A percentile compares a stretch with the other conserved stretches of the same genome.
Conservation (phyloP, 306 rosid genomes). For the Biancaea sappan region DNA sequence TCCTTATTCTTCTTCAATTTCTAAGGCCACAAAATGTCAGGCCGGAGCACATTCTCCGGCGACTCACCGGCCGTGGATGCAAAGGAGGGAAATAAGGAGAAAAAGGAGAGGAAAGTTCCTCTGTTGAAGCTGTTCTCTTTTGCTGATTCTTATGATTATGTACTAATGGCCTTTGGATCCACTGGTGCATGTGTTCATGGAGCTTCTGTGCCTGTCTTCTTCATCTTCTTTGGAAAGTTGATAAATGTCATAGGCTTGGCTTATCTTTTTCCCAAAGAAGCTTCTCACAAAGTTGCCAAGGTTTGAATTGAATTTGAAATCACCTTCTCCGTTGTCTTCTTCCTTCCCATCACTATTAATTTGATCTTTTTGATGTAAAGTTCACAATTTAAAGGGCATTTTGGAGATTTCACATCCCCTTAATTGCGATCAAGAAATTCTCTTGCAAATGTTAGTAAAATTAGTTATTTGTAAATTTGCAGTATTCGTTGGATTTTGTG, state of each 20-base stretch:
- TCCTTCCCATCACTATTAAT: background rate
- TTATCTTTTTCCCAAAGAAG: slow-evolving; percentile 85
- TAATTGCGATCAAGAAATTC: background rate
- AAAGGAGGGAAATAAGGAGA: slow-evolving; percentile 29
- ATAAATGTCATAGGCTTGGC: slow-evolving; percentile 90
- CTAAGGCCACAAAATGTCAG: slow-evolving; percentile 41
- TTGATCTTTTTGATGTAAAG: too few species aligned
- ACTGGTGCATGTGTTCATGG: slow-evolving; percentile 90
- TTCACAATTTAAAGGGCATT: background rate
- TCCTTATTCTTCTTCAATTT: background rate
- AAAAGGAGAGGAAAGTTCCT: slow-evolving; percentile 49
- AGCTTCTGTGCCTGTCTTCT: slow-evolving; percentile 94
- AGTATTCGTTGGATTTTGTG: slow-evolving; percentile 93
- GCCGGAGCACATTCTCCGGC: slow-evolving; percentile 43
- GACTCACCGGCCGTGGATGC: slow-evolving; percentile 21
- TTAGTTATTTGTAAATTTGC: slow-evolving; percentile 39
- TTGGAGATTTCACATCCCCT: background rate
- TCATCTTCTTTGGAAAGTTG: slow-evolving; percentile 85
- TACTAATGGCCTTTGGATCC: slow-evolving; percentile 74
- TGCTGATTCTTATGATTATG: slow-evolving; percentile 76
- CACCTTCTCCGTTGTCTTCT: background rate
- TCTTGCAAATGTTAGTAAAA: background rate
- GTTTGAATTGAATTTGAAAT: slow-evolving; percentile 33
- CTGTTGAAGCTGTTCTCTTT: slow-evolving; percentile 68
- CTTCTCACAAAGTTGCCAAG: slow-evolving; percentile 93